A percentile compares a stretch with the other conserved stretches of the same genome.
These are phyloP conservation scores for Podila epicladia DNA, from an alignment of 192 early-diverging fungal species.

Conservation along the genomic window DNA sequence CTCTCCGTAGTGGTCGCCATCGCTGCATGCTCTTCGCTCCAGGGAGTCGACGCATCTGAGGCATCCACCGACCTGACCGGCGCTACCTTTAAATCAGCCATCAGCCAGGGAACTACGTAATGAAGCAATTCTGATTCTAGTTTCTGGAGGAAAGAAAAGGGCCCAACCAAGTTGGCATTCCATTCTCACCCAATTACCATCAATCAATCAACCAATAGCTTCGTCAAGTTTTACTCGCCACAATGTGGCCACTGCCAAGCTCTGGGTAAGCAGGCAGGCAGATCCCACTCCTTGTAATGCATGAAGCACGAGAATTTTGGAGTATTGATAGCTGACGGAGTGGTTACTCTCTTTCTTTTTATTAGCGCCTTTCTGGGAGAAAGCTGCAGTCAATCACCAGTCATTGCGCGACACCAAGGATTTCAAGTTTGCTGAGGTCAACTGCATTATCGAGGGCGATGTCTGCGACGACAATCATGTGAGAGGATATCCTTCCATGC, in stretches of 20 bases:
- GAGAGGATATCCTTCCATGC: slow-evolving; percentile 65
- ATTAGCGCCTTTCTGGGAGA: slow-evolving; percentile 59
- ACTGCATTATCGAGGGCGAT: slow-evolving; percentile 71
- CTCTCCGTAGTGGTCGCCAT: slow-evolving; percentile 31
- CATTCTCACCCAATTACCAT: neutral
- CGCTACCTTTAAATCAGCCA: slow-evolving; percentile 53
- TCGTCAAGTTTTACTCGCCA: slow-evolving; percentile 62
- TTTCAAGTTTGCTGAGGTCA: slow-evolving; percentile 74
- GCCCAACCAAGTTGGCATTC: neutral
- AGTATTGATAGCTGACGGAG: neutral
- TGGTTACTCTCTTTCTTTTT: neutral
- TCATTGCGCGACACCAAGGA: slow-evolving; percentile 38
- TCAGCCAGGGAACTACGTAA: slow-evolving; percentile 62
- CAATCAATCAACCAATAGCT: slow-evolving; percentile 35
- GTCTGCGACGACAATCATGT: slow-evolving; percentile 71
- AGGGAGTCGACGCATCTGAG: slow-evolving; percentile 48
- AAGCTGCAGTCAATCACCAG: slow-evolving; percentile 52
- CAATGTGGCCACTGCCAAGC: slow-evolving; percentile 54
- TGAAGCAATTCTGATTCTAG: neutral
- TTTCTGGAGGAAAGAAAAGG: slow-evolving; percentile 5
- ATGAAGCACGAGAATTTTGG: neutral
- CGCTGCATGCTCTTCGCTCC: slow-evolving; percentile 21
- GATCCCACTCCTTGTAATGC: neutral
- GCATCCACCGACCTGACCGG: slow-evolving; percentile 53
- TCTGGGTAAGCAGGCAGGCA: slow-evolving; percentile 44